Percentiles rank a stretch among this genome's conserved stretches.
Conservation (phyloP, 2,329 filamentous ascomycete species). For the Aureobasidium sp. region DNA sequence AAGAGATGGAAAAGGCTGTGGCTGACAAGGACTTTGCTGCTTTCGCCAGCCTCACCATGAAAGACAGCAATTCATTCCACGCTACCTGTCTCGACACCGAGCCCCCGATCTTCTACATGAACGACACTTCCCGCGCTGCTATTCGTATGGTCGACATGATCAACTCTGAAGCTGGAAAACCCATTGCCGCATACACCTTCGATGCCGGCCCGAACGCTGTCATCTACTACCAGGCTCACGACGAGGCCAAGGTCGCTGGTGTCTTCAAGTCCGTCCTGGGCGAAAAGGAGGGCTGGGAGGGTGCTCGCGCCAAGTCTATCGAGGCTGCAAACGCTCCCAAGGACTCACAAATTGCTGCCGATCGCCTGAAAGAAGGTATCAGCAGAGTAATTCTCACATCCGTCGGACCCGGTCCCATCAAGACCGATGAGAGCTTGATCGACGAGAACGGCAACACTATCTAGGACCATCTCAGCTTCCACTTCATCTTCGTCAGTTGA, state of each 20-base stretch:
- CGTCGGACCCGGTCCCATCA: slow-evolving; percentile 89
- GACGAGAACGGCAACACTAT: slow-evolving; percentile 65
- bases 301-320: slow-evolving; percentile 56
- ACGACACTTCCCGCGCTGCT: slow-evolving; percentile 89
- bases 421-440: slow-evolving; percentile 81
- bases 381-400: slow-evolving; percentile 91
- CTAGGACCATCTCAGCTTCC: neutral
- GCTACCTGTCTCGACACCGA: slow-evolving; percentile 95
- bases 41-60: slow-evolving; percentile 95
- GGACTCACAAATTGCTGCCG: slow-evolving; percentile 64
- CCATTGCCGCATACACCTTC: slow-evolving; percentile 94
- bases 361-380: slow-evolving; percentile 76
- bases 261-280: slow-evolving; percentile 76
- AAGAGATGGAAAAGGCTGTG: slow-evolving; percentile 85
- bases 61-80: slow-evolving; percentile 97
- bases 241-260: slow-evolving; percentile 77
- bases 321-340: slow-evolving; percentile 63
- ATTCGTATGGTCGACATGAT: slow-evolving; percentile 91
- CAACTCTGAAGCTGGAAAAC: slow-evolving; percentile 81
- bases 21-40: slow-evolving; percentile 80
- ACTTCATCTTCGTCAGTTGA: slow-evolving; percentile 5
- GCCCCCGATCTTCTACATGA: slow-evolving; percentile 99
- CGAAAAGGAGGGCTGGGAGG: slow-evolving; percentile 76
- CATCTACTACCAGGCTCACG: slow-evolving; percentile 91
- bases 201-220: slow-evolving; percentile 98